A percentile compares a stretch with the other conserved stretches of the same genome.
phyloP scores from a whole-genome alignment of 1,284 basidiomycete genomes.

The Malassezia slooffiae region DNA sequence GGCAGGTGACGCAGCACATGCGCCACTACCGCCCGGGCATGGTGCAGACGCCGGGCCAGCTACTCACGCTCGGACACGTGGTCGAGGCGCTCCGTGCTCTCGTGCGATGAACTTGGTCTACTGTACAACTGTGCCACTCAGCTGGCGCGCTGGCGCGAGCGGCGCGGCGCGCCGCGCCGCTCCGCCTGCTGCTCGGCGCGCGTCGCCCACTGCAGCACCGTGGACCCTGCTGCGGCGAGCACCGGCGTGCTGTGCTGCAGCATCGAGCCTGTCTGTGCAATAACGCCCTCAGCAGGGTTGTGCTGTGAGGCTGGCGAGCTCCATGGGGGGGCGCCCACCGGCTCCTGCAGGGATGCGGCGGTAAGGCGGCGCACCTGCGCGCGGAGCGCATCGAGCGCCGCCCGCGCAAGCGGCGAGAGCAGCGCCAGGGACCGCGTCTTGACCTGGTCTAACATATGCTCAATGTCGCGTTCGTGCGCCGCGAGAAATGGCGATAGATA shows the following conservation, averaged over 20 bases:
- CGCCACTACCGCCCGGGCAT: slow-evolving; percentile 25
- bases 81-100: background rate
- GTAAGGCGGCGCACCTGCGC: too few relatives aligned
- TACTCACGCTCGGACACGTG: slow-evolving; percentile 17
- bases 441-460: background rate
- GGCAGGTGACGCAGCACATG: slow-evolving; percentile 25
- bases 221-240: background rate
- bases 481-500: slow-evolving; percentile 13
- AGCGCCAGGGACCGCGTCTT: too few relatives aligned
- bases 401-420: too few relatives aligned
- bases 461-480: slow-evolving; percentile 11
- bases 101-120: background rate
- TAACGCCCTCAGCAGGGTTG: too few relatives aligned
- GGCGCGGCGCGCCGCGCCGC: background rate
- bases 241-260: too few relatives aligned
- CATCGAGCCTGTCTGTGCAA: too few relatives aligned
- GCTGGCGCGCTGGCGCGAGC: background rate
- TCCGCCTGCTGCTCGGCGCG: too few relatives aligned
- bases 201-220: background rate
- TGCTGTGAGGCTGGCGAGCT: too few relatives aligned
- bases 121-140: background rate
- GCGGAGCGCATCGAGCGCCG: too few relatives aligned
- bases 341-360: too few relatives aligned
- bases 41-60: slow-evolving; percentile 33
- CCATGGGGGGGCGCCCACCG: too few relatives aligned